phyloP scores from a whole-genome alignment of 2,329 filamentous ascomycete species.

The Lizonia empirigonia region DNA sequence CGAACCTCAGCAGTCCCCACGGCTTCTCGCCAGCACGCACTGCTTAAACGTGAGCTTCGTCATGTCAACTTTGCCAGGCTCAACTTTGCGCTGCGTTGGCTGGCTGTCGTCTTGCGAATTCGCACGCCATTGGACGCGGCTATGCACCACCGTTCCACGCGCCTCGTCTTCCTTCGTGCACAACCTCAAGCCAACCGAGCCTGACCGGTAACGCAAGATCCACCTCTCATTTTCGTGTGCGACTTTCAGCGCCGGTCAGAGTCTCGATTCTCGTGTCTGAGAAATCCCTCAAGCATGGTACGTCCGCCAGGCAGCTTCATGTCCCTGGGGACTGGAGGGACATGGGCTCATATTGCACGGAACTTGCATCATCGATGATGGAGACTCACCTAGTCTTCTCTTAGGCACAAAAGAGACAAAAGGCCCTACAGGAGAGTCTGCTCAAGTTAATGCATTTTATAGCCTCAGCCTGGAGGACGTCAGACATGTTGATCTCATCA shows the following conservation, averaged over 20 bases:
- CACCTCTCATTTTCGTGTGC: conserved; percentile 24
- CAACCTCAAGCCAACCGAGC: conserved; percentile 18
- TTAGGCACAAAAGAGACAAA: not conserved
- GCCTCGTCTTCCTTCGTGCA: conserved; percentile 13
- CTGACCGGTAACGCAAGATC: conserved; percentile 37
- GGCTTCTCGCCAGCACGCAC: not conserved
- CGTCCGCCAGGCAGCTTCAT: conserved; percentile 16
- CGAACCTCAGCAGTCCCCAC: not conserved
- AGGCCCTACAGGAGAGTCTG: too few species aligned
- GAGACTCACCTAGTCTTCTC: not conserved
- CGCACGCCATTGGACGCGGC: conserved; percentile 23
- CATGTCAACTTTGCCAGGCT: too few species aligned
- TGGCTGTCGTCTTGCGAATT: conserved; percentile 15
- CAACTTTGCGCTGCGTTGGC: not conserved
- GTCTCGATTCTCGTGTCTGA: conserved; percentile 6
- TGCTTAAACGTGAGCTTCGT: too few species aligned
- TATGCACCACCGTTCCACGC: conserved; percentile 26
- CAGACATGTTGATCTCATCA: not conserved
- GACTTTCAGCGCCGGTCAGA: conserved; percentile 31
- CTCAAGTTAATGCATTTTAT: too few species aligned
- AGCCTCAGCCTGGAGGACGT: not conserved
- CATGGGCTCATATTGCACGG: conserved; percentile 15
- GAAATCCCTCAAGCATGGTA: too few species aligned
- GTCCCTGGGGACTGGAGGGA: conserved; percentile 5
- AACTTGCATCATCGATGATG: conserved; percentile 19